Evolutionary conservation across 441 rosid species (phyloP).

Genomic region (Capsella rubella): DNA sequence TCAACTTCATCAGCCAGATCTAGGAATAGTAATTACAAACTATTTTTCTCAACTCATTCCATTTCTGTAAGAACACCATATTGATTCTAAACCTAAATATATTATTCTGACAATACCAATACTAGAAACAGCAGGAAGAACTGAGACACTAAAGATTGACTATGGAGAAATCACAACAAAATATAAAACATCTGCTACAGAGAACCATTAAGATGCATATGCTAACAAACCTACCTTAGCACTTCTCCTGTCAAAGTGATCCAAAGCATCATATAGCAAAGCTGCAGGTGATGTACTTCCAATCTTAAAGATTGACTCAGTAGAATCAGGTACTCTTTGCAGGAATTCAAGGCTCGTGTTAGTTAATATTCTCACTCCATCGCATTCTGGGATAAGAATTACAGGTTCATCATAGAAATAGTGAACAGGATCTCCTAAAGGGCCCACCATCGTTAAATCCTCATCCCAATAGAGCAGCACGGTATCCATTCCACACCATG

Average conservation of each 20-base stretch:
- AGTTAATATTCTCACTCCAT: conserved; percentile 94
- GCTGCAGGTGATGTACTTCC: conserved; percentile 99
- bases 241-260: conserved; percentile 95
- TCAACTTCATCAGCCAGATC: conserved; percentile 23
- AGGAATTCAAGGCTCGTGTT: conserved; percentile 90
- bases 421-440: conserved; percentile 81
- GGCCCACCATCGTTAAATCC: conserved; percentile 95
- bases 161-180: conserved; percentile 3
- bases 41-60: conserved; percentile 9
- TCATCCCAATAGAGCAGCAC: conserved; percentile 96
- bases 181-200: conserved; percentile 12
- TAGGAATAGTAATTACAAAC: not conserved
- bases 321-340: conserved; percentile 97
- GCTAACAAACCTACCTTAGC: conserved; percentile 68
- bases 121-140: conserved; percentile 1
- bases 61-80: not conserved
- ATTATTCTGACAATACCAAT: not conserved
- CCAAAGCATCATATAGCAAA: conserved; percentile 89
- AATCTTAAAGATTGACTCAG: conserved; percentile 91
- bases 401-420: conserved; percentile 92
- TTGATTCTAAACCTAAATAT: not conserved
- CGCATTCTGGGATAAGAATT: conserved; percentile 91
- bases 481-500: conserved; percentile 98
- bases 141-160: conserved; percentile 8
- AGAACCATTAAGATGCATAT: conserved; percentile 8